Evolutionary conservation across 495 filamentous ascomycete species (phyloP), one percentile per base, ranked within the genome.

Genomic region (Hypoxylon lienhwacheense): DNA sequence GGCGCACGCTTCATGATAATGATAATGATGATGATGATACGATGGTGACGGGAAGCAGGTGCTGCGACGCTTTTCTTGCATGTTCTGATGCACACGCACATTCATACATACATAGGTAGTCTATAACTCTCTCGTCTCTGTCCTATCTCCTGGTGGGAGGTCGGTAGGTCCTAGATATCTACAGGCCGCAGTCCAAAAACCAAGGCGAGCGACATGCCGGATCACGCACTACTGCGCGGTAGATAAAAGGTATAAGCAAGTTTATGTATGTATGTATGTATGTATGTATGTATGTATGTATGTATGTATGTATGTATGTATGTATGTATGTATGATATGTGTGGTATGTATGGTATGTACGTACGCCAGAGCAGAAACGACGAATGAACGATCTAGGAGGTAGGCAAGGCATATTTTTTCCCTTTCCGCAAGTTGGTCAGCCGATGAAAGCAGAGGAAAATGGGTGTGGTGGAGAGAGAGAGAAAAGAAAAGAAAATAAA

Each of bases 401-500:
- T n/a, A n/a, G n/a, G n/a, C n/a, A n/a, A n/a, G n/a, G n/a, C n/a
- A 5, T 26, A 5, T 26, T 26, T 26, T 26, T 26, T 26, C 24
- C 14, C 6, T 12, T n/a, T 41, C n/a, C 12, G 37, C 31, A 52
- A 46, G 51, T 46, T 61, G 57, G 57, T 51, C 47, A 44, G 57
- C n/a, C n/a, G n/a, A n/a, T n/a, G n/a, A n/a, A n/a, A n/a, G n/a
- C n/a, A n/a, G n/a, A n/a, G n/a, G n/a, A n/a, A n/a, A n/a, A n/a
- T n/a, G 45, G 45, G 57, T 59, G 50, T 49, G 44, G 50, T 22
- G 45, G 34, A 16, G n/a, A n/a, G n/a, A n/a, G n/a, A n/a, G n/a
- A n/a, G n/a, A n/a, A n/a, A n/a, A n/a, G n/a, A n/a, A n/a, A n/a
- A n/a, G n/a, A n/a, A n/a, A n/a, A n/a, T n/a, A n/a, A n/a, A n/a